Conservation (phyloP, 352 stramenopile species). For the Globisporangium ultimum region DNA sequence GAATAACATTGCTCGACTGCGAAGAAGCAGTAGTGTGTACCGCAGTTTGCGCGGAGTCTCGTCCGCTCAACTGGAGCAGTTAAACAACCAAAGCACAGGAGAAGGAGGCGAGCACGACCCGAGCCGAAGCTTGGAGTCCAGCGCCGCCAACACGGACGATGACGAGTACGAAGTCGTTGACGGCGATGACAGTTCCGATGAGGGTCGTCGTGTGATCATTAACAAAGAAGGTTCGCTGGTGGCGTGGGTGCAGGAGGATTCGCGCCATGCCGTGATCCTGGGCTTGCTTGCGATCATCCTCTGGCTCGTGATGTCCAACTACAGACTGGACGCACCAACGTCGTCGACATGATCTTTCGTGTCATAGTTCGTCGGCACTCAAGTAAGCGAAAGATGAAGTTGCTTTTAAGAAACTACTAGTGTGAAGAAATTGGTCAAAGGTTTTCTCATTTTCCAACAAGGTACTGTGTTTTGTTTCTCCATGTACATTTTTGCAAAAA, state of each 20-base stretch:
- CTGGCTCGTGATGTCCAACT: slow-evolving; percentile 32
- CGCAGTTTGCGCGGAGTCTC: slow-evolving; percentile 12
- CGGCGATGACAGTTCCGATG: slow-evolving; percentile 21
- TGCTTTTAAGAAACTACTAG: neutral
- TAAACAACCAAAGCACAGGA: neutral
- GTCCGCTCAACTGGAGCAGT: neutral
- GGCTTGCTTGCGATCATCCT: slow-evolving; percentile 53
- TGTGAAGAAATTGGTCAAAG: slow-evolving; percentile 13
- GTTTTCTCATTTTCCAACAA: slow-evolving; percentile 1
- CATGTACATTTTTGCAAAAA: neutral
- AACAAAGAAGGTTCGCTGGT: slow-evolving; percentile 70
- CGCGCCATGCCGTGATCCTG: slow-evolving; percentile 60
- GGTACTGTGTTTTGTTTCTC: neutral
- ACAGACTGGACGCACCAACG: slow-evolving; percentile 4
- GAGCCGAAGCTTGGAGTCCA: slow-evolving; percentile 5
- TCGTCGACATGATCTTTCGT: slow-evolving; percentile 1
- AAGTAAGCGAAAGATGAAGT: neutral
- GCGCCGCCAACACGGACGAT: slow-evolving; percentile 5
- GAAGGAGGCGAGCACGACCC: slow-evolving; percentile 8
- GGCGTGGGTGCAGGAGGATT: slow-evolving; percentile 63
- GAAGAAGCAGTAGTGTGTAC: slow-evolving; percentile 16
- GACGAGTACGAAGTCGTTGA: slow-evolving; percentile 20
- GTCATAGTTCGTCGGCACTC: too few species aligned
- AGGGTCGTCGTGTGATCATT: slow-evolving; percentile 16
- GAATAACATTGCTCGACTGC: slow-evolving; percentile 29